Conservation (phyloP, 768 basidiomycete species). For the Amyloporia xantha region DNA sequence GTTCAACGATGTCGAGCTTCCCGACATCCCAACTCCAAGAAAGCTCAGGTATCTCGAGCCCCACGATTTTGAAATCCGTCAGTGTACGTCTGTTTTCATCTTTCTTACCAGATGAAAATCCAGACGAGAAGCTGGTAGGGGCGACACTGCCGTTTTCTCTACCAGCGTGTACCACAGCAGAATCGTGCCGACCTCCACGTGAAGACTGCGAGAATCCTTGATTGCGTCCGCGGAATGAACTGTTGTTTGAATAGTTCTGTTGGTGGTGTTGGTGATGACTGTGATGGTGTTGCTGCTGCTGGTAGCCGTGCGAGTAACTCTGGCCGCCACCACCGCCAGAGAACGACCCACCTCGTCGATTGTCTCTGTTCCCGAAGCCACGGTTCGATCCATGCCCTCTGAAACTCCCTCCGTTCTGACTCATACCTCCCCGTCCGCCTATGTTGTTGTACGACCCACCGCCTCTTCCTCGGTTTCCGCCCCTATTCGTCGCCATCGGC, state of each 20-base stretch:
- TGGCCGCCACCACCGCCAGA: constrained; percentile 41
- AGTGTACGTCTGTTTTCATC: constrained; percentile 88
- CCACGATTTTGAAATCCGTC: constrained; percentile 97
- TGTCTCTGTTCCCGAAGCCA: constrained; percentile 58
- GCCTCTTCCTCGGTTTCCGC: constrained; percentile 29
- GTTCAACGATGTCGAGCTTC: constrained; percentile 17
- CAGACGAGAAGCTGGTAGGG: constrained; percentile 12
- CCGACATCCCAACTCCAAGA: constrained; percentile 85
- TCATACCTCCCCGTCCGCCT: constrained; percentile 39
- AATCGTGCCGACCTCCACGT: constrained; percentile 36
- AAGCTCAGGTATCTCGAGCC: constrained; percentile 76
- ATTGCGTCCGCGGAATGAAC: constrained; percentile 52
- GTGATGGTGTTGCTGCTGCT: constrained; percentile 26
- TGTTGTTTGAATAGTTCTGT: constrained; percentile 15
- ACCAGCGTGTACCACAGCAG: constrained; percentile 27
- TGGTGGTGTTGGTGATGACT: constrained; percentile 29
- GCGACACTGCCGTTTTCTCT: constrained; percentile 38
- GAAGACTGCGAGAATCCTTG: constrained; percentile 40
- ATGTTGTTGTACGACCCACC: constrained; percentile 30
- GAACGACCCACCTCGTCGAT: constrained; percentile 64
- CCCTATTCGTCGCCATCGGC: constrained; percentile 27
- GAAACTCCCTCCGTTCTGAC: constrained; percentile 38
- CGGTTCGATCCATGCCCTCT: constrained; percentile 62
- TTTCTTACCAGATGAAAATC: constrained; percentile 53
- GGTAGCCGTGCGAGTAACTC: constrained; percentile 25